Evolutionary conservation across 768 basidiomycete genomes (phyloP), one percentile per base, ranked within the genome.

Genomic region (Tulasnella calospora): DNA sequence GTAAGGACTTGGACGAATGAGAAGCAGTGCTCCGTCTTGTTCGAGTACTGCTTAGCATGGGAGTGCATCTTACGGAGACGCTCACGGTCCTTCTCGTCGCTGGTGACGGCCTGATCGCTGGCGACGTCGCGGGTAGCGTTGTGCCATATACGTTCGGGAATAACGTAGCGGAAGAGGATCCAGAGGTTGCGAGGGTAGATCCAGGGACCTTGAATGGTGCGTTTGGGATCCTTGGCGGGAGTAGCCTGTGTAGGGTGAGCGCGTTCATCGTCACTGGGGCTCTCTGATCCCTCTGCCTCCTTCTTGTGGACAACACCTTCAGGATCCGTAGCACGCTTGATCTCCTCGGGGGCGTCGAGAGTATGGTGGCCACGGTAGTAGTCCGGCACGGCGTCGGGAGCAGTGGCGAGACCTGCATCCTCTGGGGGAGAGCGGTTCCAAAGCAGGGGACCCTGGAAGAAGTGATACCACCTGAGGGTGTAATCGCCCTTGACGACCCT

Each of bases 1-100:
- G 86, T 87, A 72, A 86, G 76, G 76, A 85, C 83, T 77, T 87
- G 86, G 36, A 87, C 81, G 82, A 86, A 87, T 10, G 85, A 85
- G 83, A 82, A 87, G 35, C 83, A 75, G 80, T 86, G 85, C 80
- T 87, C 86, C 77, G 84, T 84, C 79, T 86, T 85, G 83, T 86
- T 86, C 73, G 82, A 82, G 83, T 85, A 86, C 74, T 85, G 84
- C 61, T 80, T 80, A 51, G 85, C 83, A 30, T 79, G 76, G 0
- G 75, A 80, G 82, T 85, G 83, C 73, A 86, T 83, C 15, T 74
- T 81, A 9, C 79, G 80, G 82, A 86, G 84, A 30, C 83, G 82
- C 10, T 81, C 79, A 23, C 81, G 83, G 70, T 83, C 83, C 30
- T 67, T 67, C 3, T 6, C 61, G 12, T 83, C 82, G 74, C 73